Percentiles rank a stretch among this genome's conserved stretches.
Conservation (phyloP, 2,329 filamentous ascomycete genomes). For the Bertia moriformis region DNA sequence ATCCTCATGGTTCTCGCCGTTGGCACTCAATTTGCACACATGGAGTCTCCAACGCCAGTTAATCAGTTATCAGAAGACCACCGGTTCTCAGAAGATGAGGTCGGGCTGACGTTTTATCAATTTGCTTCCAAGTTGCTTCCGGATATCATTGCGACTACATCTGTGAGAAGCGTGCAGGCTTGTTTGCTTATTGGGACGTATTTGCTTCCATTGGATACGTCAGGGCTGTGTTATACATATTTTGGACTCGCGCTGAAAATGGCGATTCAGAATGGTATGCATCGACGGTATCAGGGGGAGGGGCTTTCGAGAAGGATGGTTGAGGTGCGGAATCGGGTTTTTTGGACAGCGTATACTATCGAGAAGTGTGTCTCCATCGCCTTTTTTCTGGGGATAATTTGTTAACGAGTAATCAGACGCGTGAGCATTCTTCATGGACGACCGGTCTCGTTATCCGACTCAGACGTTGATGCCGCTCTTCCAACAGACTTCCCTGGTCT, state of each 20-base stretch:
- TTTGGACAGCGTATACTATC: constrained; percentile 40
- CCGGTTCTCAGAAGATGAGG: constrained; percentile 29
- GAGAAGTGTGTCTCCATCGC: constrained; percentile 28
- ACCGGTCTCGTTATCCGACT: constrained; percentile 33
- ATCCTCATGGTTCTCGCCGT: constrained; percentile 31
- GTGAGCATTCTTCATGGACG: constrained; percentile 40
- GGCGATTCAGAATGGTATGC: constrained; percentile 46
- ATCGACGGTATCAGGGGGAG: constrained; percentile 31
- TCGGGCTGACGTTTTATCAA: constrained; percentile 40
- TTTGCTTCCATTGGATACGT: constrained; percentile 36
- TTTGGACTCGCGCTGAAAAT: constrained; percentile 38
- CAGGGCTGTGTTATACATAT: constrained; percentile 40
- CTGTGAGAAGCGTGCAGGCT: constrained; percentile 40
- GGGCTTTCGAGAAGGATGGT: constrained; percentile 29
- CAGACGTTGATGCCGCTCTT: constrained; percentile 36
- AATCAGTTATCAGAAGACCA: constrained; percentile 5
- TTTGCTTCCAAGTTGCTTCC: constrained; percentile 36
- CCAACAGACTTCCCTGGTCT: constrained; percentile 29
- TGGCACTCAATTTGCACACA: constrained; percentile 33
- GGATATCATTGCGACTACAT: constrained; percentile 39
- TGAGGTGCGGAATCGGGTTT: constrained; percentile 37
- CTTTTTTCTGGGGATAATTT: background rate
- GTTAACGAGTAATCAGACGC: constrained; percentile 19
- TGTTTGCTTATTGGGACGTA: constrained; percentile 40
- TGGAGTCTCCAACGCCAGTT: constrained; percentile 16